Conservation (phyloP, 2,329 filamentous ascomycete species). For the Calonectria pseudoreteaudii region DNA sequence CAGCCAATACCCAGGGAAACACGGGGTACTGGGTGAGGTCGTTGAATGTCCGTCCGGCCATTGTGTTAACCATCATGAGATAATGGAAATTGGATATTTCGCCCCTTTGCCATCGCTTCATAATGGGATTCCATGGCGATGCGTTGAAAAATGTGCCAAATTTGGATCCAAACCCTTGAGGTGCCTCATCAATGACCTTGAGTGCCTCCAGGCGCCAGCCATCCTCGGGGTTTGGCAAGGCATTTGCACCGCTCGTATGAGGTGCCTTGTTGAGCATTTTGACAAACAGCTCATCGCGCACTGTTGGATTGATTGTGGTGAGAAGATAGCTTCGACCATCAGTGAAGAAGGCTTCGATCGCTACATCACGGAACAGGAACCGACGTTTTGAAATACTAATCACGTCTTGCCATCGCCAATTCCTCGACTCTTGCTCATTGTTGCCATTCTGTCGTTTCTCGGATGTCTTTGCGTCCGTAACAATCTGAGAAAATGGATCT, state of each 20-base stretch:
- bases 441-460: constrained; percentile 71
- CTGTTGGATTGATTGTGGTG: constrained; percentile 79
- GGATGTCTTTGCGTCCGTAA: constrained; percentile 73
- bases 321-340: constrained; percentile 95
- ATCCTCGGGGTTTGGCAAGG: constrained; percentile 83
- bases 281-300: constrained; percentile 83
- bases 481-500: constrained; percentile 94
- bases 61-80: constrained; percentile 97
- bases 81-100: constrained; percentile 99
- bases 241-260: constrained; percentile 77
- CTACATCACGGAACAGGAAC: constrained; percentile 95
- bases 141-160: constrained; percentile 94
- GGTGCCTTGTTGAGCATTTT: constrained; percentile 84
- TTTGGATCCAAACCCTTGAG: constrained; percentile 80
- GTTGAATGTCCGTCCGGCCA: constrained; percentile 97
- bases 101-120: constrained; percentile 89
- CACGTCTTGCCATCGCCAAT: constrained; percentile 95
- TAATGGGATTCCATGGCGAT: constrained; percentile 83
- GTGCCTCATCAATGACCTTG: constrained; percentile 71
- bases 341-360: constrained; percentile 96
- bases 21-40: constrained; percentile 98
- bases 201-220: constrained; percentile 92
- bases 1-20: constrained; percentile 96
- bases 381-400: constrained; percentile 96
- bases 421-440: constrained; percentile 82